Evolutionary conservation across 2,329 filamentous ascomycete species (phyloP), one percentile per base, ranked within the genome.

Genomic region (Monilinia laxa): DNA sequence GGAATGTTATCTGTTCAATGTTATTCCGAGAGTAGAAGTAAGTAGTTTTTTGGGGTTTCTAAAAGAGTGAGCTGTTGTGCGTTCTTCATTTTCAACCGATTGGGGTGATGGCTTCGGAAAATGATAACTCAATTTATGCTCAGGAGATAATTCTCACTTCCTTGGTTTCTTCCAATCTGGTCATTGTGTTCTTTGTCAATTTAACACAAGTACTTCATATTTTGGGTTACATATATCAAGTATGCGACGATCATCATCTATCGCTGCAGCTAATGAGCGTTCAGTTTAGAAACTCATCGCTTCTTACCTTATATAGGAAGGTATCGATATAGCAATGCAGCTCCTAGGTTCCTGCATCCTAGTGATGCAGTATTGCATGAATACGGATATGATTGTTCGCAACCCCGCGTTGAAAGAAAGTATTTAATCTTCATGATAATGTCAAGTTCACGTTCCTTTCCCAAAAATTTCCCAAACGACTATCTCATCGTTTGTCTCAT

Each of bases 281-380:
- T 60, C 3, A 59, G 14, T 40, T n/a, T 47, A 40, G 18, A 53
- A 18, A 18, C 5, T 38, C 14, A 38, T 35, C 47, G 14, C 40
- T 60, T n/a, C 20, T n/a, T 47, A n/a, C 11, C 56, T 20, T 42
- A 38, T 23, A 35, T 47, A 54, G 64, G 56, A 62, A 66, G 49
- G 56, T 54, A n/a, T 35, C 38, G 4, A 23, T 38, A 47, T 35
- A 20, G 35, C n/a, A 45, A 65, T 66, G 56, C 64, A 62, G 16
- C 10, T 65, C 23, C 49, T 20, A 54, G 56, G 64, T 31, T 54
- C 14, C n/a, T 60, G 42, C 35, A 42, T 52, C 35, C 28, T 60
- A 12, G 28, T 51, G 18, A 65, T 60, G 64, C 60, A 54, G 47
- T 31, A 65, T 54, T 65, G 64, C 55, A 60, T 60, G 9, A 42